Evolutionary conservation across 495 filamentous ascomycete species (phyloP), one percentile per base, ranked within the genome.

Genomic region (Penicillium pancosmium): DNA sequence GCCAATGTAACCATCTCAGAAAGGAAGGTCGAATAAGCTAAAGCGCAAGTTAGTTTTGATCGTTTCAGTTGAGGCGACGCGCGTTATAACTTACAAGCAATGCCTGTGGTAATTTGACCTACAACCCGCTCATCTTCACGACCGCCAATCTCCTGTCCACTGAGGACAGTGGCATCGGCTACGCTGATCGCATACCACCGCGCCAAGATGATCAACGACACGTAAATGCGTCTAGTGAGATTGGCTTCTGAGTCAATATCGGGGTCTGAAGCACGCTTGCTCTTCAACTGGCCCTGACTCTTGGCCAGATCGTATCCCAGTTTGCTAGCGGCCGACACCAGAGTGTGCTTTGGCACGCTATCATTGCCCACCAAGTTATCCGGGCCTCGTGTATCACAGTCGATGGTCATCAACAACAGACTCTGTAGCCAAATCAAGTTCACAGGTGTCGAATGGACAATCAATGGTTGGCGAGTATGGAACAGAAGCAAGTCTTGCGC

Each of bases 181-280:
- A 84, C 87, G 63, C 85, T 87, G 41, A 87, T 79, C 15, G 89
- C 84, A 65, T 91, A 85, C 86, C 87, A 93, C 31, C 90, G 84
- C 55, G 91, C 86, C 56, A 96, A 73, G 64, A 90, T 84, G 48
- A 88, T 80, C 54, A 94, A 70, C 1, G 86, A 82, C 73, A 88
- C 90, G 89, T 90, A 96, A 49, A 84, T 84, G 38, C 90, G 83
- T 55, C 90, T 74, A 3, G 82, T 83, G 25, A 93, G 79, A 31
- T 86, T 86, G 51, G 88, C 85, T 52, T 90, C 86, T 8, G 88
- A 87, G 68, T 93, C 88, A 5, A 78, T 60, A 68, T 92, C 88
- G 3, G 69, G 68, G 51, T 78, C 70, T 9, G 73, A 59, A 11
- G 64, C 50, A 7, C 73, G 69, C 23, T 73, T 70, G 50, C 55